Conservation (phyloP, 192 early-diverging fungal genomes). For the Physocladia obscura region DNA sequence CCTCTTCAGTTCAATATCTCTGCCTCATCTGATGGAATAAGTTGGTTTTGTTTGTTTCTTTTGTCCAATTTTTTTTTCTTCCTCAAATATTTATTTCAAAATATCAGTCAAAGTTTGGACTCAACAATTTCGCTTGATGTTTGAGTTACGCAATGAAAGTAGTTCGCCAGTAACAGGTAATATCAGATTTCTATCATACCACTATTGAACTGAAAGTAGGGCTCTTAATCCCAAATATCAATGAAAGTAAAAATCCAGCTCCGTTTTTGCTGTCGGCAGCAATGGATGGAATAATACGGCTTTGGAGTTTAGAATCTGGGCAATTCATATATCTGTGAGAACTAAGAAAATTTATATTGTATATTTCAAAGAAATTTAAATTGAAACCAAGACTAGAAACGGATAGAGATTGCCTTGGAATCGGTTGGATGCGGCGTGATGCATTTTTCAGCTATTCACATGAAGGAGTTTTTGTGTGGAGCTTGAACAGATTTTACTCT, state of each 20-base stretch:
- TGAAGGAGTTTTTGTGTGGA: slow-evolving; percentile 43
- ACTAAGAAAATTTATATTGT: no score
- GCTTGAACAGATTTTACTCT: slow-evolving; percentile 46
- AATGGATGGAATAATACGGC: slow-evolving; percentile 45
- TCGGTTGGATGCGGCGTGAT: slow-evolving; percentile 49
- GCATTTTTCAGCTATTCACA: slow-evolving; percentile 45
- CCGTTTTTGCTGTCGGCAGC: slow-evolving; percentile 49
- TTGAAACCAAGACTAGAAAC: slow-evolving; percentile 38
- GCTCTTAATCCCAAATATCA: neutral
- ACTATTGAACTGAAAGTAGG: slow-evolving; percentile 9
- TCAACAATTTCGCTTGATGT: slow-evolving; percentile 41
- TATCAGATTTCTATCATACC: neutral
- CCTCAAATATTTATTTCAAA: no score
- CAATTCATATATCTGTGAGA: slow-evolving; percentile 35
- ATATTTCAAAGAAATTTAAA: no score
- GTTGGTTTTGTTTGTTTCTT: slow-evolving; percentile 30
- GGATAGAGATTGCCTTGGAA: slow-evolving; percentile 44
- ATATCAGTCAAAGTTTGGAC: slow-evolving; percentile 55
- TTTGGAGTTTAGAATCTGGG: slow-evolving; percentile 55
- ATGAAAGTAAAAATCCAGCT: slow-evolving; percentile 5
- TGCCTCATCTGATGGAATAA: slow-evolving; percentile 48
- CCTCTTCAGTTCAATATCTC: slow-evolving; percentile 45
- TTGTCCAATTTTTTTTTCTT: no score
- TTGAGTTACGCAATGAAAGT: slow-evolving; percentile 44
- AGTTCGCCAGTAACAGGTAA: slow-evolving; percentile 43